Conservation (phyloP, 2,329 filamentous ascomycete species). For the Aspergillus fischeri region DNA sequence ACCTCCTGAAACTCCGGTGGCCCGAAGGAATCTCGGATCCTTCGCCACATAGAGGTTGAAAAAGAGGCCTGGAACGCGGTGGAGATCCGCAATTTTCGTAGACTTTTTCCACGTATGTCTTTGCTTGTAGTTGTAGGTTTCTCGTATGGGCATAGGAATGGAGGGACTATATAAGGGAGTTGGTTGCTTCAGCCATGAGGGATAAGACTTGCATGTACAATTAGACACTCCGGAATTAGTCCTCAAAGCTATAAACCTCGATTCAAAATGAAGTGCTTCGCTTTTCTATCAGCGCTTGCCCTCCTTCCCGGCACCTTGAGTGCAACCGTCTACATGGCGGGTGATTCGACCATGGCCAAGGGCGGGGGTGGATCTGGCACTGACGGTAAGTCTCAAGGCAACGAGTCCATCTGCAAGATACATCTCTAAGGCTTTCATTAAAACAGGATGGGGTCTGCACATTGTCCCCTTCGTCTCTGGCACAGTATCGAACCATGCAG, state of each 20-base stretch:
- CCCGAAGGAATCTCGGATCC: background rate
- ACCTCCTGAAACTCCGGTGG: background rate
- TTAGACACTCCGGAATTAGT: background rate
- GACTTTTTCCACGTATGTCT: background rate
- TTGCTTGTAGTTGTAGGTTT: background rate
- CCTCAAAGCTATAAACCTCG: background rate
- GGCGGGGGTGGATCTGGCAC: conserved; percentile 19
- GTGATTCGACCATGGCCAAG: conserved; percentile 35
- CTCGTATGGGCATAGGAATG: background rate
- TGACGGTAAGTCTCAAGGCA: conserved; percentile 15
- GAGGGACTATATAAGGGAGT: background rate
- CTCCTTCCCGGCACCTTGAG: conserved; percentile 21
- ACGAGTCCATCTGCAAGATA: background rate
- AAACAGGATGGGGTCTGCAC: conserved; percentile 59
- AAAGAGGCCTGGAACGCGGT: background rate
- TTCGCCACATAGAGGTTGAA: background rate
- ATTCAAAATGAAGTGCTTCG: conserved; percentile 18
- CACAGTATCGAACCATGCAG: conserved; percentile 59
- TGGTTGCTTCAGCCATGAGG: background rate
- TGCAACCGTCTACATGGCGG: conserved; percentile 28
- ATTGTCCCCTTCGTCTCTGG: conserved; percentile 50
- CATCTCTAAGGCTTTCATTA: background rate
- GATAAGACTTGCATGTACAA: background rate
- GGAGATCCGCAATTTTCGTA: background rate
- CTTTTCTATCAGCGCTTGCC: conserved; percentile 13